Evolutionary conservation across 225 moss, liverwort and hornwort genomes (phyloP).

Genomic region (Pleurozium schreberi): DNA sequence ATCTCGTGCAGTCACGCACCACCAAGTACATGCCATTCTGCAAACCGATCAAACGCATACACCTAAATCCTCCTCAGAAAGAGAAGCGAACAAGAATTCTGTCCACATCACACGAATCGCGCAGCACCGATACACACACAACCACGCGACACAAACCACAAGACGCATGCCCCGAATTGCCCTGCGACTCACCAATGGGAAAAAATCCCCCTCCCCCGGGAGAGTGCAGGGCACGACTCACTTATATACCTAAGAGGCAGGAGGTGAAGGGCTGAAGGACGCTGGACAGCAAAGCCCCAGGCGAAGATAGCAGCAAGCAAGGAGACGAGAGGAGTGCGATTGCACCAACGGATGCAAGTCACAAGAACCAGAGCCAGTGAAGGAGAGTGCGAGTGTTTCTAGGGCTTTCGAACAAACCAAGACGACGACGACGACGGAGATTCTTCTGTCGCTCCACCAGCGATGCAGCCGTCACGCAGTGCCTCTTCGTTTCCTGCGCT

Average conservation of each 20-base stretch:
- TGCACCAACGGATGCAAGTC: not conserved
- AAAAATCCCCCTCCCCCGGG: not conserved
- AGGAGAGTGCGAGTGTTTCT: not conserved
- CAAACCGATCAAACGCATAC: not conserved
- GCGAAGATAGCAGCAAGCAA: not conserved
- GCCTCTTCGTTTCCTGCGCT: not conserved
- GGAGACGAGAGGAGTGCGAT: not conserved
- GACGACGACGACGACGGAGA: not conserved
- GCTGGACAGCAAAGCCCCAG: not conserved
- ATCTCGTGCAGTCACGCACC: not conserved
- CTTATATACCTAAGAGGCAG: not conserved
- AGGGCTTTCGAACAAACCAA: slow-evolving; percentile 13
- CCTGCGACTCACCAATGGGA: not conserved
- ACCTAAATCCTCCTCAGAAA: not conserved
- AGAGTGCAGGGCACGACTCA: not conserved
- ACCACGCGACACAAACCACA: not conserved
- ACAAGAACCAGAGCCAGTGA: not conserved
- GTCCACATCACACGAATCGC: not conserved
- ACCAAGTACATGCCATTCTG: not conserved
- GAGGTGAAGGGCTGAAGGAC: not conserved
- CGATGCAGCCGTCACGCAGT: not conserved
- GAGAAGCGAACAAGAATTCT: not conserved
- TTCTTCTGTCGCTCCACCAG: not conserved
- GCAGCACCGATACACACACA: not conserved
- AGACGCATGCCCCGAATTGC: not conserved